These are phyloP conservation scores for Aspergillus awamori DNA, from an alignment of 2,329 filamentous ascomycete species.

Conservation along the genomic window DNA sequence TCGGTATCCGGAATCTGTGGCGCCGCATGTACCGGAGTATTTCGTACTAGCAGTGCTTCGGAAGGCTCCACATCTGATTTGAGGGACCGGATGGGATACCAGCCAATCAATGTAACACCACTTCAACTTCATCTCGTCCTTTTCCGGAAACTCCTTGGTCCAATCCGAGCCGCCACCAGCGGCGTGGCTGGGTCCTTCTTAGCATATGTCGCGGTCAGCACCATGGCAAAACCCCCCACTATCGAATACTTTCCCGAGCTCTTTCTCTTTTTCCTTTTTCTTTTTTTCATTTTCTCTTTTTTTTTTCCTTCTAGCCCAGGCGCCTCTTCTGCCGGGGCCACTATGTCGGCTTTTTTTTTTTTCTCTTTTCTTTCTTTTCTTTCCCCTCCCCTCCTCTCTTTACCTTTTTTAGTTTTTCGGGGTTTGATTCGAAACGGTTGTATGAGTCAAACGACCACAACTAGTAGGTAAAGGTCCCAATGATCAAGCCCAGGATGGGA, in stretches of 20 bases:
- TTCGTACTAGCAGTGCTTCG: background rate
- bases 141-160: constrained; percentile 12
- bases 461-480: too few species aligned
- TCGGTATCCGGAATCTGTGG: background rate
- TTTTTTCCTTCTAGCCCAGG: background rate
- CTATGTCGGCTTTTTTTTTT: too few species aligned
- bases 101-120: constrained; percentile 25
- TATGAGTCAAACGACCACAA: background rate
- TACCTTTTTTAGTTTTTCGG: background rate
- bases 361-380: too few species aligned
- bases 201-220: background rate
- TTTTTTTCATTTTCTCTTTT: background rate
- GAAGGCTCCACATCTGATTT: constrained; percentile 7
- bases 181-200: background rate
- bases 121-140: constrained; percentile 19
- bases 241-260: background rate
- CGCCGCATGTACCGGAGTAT: constrained; percentile 1
- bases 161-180: background rate
- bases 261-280: background rate
- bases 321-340: background rate
- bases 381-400: too few species aligned
- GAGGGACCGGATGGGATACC: constrained; percentile 25
- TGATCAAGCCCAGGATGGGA: background rate
- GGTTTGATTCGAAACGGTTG: background rate
- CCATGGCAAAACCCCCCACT: constrained; percentile 13